Percentiles rank a stretch among this genome's conserved stretches.
phyloP scores from a whole-genome alignment of 108 stramenopile species.

The Nitzschia sp. region DNA sequence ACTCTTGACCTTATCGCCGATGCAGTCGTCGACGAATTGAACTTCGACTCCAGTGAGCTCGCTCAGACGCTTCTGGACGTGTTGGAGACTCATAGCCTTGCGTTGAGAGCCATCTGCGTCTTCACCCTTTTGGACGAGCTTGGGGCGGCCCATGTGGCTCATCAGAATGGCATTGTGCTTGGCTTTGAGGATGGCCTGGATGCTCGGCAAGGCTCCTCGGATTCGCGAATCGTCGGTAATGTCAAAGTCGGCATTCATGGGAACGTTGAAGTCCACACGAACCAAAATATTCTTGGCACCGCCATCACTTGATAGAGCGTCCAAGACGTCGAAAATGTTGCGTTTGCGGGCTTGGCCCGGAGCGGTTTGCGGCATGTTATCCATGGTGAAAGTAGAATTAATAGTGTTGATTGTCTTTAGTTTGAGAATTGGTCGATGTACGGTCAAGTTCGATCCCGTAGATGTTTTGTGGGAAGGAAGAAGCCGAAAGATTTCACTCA shows the following conservation, averaged over 20 bases:
- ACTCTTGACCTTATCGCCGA: conserved; percentile 61
- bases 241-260: conserved; percentile 61
- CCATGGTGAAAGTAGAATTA: too few relatives aligned
- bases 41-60: conserved; percentile 81
- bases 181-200: conserved; percentile 55
- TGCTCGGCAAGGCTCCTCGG: conserved; percentile 80
- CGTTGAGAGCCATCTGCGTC: conserved; percentile 49
- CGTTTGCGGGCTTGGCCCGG: conserved; percentile 32
- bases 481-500: too few relatives aligned
- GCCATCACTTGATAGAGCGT: conserved; percentile 20
- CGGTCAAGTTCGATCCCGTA: too few relatives aligned
- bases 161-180: conserved; percentile 75
- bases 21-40: conserved; percentile 69
- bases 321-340: conserved; percentile 47
- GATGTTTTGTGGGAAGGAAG: too few relatives aligned
- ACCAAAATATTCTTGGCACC: conserved; percentile 69
- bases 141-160: conserved; percentile 90
- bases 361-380: conserved; percentile 1
- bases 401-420: too few relatives aligned
- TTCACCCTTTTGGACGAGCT: conserved; percentile 54
- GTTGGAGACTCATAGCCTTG: conserved; percentile 71
- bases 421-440: too few relatives aligned
- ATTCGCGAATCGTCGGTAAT: conserved; percentile 89
- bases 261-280: conserved; percentile 89
- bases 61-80: conserved; percentile 73